Evolutionary conservation across 768 basidiomycete species (phyloP), one percentile per base, ranked within the genome.

Genomic region (Kwoniella shandongensis): DNA sequence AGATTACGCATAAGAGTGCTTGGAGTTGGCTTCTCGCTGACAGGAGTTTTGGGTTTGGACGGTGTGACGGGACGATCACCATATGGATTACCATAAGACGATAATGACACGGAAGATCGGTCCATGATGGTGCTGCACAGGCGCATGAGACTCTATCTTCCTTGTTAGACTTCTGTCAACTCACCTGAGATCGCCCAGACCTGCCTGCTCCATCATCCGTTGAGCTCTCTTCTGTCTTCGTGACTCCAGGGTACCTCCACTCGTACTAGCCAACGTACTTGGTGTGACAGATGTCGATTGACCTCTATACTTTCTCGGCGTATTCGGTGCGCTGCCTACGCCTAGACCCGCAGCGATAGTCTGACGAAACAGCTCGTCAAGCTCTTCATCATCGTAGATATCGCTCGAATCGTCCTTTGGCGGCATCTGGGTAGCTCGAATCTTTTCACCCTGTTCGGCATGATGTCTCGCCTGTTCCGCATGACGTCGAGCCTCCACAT

Each of bases 131-230:
- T 67, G 26, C 69, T 69, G 41, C 44, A 13, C 5, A 3, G 32
- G 8, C 17, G 41, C 22, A 47, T 25, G 2, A 29, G 42, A 6
- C 13, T 41, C n/a, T 42, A 5, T 5, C 6, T 13, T 32, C 7
- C 13, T 6, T 13, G 32, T 32, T 13, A 32, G 32, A 32, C 6
- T 18, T 11, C n/a, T n/a, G 32, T 17, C 25, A 6, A 54, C 69
- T 47, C 49, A 68, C 69, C 60, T 65, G 15, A 70, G 53, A 63
- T 70, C 72, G 13, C 66, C 69, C 20, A 68, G 48, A 26, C 69
- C 72, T 26, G 72, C 71, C 26, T 64, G 62, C 38, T 70, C 63
- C n/a, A 62, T 55, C 55, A 72, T 59, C 17, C 65, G 25, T 38
- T 38, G 49, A 25, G 65, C 57, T 41, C 70, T 56, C 13, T 47